phyloP scores from a whole-genome alignment of 2,329 filamentous ascomycete genomes.

The Nigrospora oryzae region DNA sequence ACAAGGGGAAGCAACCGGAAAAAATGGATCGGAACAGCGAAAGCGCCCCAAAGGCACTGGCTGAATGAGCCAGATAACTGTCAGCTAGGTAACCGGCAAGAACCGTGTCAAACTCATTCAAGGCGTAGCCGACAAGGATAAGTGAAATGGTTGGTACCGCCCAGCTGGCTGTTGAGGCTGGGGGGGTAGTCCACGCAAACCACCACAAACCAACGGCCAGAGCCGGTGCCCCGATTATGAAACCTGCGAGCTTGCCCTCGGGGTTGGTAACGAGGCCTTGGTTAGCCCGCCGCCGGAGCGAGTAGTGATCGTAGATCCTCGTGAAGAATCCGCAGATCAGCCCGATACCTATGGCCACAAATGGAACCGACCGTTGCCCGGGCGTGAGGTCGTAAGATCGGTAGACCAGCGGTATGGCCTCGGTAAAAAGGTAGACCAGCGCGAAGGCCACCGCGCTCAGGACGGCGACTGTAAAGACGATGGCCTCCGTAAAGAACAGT shows the following conservation, averaged over 20 bases:
- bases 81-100: constrained; percentile 17
- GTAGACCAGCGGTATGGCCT: constrained; percentile 31
- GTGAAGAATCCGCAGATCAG: constrained; percentile 30
- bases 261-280: constrained; percentile 22
- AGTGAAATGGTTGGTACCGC: constrained; percentile 30
- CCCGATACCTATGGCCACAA: constrained; percentile 29
- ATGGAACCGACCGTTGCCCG: constrained; percentile 26
- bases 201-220: constrained; percentile 33
- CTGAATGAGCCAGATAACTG: constrained; percentile 14
- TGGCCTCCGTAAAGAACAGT: constrained; percentile 36
- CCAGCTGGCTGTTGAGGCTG: constrained; percentile 24
- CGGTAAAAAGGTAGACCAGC: constrained; percentile 39
- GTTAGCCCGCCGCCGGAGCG: constrained; percentile 7
- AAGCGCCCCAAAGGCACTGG: constrained; percentile 15
- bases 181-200: constrained; percentile 39
- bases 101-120: constrained; percentile 22
- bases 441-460: constrained; percentile 33
- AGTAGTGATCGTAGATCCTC: constrained; percentile 28
- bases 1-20: too few relatives aligned
- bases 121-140: constrained; percentile 33
- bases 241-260: constrained; percentile 39
- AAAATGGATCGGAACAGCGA: constrained; percentile 15
- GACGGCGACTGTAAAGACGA: constrained; percentile 31
- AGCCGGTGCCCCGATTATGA: constrained; percentile 31
- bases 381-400: constrained; percentile 21